A percentile compares a stretch with the other conserved stretches of the same genome.
These are phyloP conservation scores for Arabidopsis suecica DNA, from an alignment of 345 rosid genomes.

Conservation along the genomic window DNA sequence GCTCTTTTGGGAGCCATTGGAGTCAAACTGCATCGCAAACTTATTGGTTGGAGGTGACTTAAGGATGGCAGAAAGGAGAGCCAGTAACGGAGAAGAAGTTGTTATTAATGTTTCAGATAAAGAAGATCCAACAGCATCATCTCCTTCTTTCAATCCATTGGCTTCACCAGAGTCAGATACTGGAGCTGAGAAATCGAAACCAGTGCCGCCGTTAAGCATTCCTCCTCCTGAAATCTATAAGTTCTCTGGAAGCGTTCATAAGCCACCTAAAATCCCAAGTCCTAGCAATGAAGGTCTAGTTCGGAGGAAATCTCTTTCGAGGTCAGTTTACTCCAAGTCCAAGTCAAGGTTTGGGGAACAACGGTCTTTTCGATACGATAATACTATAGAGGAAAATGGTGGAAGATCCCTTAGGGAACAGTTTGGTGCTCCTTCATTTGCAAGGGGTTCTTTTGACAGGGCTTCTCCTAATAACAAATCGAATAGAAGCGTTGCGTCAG, in stretches of 20 bases:
- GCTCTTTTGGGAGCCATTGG: slow-evolving; percentile 24
- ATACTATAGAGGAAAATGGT: slow-evolving; percentile 49
- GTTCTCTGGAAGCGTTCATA: slow-evolving; percentile 49
- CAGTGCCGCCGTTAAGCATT: slow-evolving; percentile 27
- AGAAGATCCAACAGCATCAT: slow-evolving; percentile 26
- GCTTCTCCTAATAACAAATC: slow-evolving; percentile 62
- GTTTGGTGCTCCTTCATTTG: slow-evolving; percentile 47
- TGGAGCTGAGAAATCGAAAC: not conserved
- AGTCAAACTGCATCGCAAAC: not conserved
- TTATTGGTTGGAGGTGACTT: slow-evolving; percentile 8
- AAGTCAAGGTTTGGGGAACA: slow-evolving; percentile 86
- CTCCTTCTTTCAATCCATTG: slow-evolving; percentile 22
- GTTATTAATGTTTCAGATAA: slow-evolving; percentile 39
- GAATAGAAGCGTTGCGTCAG: slow-evolving; percentile 39
- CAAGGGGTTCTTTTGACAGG: slow-evolving; percentile 45
- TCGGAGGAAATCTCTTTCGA: slow-evolving; percentile 56
- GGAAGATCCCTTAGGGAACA: slow-evolving; percentile 47
- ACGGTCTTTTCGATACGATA: slow-evolving; percentile 47
- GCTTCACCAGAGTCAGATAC: slow-evolving; percentile 2
- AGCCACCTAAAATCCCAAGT: slow-evolving; percentile 68
- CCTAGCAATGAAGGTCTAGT: slow-evolving; percentile 46
- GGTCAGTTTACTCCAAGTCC: slow-evolving; percentile 73
- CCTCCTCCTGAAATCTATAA: slow-evolving; percentile 41
- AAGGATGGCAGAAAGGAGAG: slow-evolving; percentile 37
- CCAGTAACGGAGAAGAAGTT: slow-evolving; percentile 33